Evolutionary conservation across 2,329 filamentous ascomycete species (phyloP).

Genomic region (Cladosporium sp.): DNA sequence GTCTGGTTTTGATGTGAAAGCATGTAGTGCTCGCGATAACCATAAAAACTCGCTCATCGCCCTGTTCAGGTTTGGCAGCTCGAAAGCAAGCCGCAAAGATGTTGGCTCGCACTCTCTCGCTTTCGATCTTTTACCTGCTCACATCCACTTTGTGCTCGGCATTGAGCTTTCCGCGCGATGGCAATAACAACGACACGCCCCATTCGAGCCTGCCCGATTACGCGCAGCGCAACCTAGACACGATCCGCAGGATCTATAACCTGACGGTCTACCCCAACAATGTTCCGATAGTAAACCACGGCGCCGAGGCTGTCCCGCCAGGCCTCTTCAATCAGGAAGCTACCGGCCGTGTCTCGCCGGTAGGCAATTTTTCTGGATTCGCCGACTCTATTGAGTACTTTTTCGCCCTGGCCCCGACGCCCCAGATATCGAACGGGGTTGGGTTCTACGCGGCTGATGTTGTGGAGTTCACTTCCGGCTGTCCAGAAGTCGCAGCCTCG

Average conservation of each 20-base stretch:
- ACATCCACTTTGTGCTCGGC: neutral
- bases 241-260: conserved; percentile 43
- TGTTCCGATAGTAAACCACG: conserved; percentile 38
- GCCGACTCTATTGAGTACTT: conserved; percentile 49
- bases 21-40: neutral
- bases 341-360: conserved; percentile 43
- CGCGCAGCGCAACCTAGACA: conserved; percentile 38
- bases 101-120: neutral
- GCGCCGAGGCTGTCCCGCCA: conserved; percentile 39
- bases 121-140: neutral
- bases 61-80: neutral
- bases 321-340: conserved; percentile 43
- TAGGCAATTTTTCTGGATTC: conserved; percentile 46
- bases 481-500: conserved; percentile 26
- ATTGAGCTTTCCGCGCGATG: neutral
- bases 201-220: neutral
- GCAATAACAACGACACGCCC: neutral
- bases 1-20: neutral
- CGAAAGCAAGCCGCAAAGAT: neutral
- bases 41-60: neutral
- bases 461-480: conserved; percentile 26
- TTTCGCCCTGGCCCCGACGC: conserved; percentile 43
- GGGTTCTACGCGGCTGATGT: conserved; percentile 28
- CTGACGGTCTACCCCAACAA: conserved; percentile 45
- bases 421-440: conserved; percentile 27